Conservation (phyloP, 768 basidiomycete species). For the Mycena chlorophos region DNA sequence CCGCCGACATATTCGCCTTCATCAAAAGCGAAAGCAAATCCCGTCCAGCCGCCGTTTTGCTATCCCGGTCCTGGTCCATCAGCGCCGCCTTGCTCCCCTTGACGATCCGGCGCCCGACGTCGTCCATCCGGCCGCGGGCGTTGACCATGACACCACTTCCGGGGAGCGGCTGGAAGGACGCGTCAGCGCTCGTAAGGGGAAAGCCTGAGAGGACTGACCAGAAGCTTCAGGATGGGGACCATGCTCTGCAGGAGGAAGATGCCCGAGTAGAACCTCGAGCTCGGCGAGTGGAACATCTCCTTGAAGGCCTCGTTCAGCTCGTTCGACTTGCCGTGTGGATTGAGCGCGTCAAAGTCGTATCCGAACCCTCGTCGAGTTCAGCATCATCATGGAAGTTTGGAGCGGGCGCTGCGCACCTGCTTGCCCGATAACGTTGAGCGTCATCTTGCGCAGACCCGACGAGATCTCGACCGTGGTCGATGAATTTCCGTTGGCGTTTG, state of each 20-base stretch:
- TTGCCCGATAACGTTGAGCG: too few relatives aligned
- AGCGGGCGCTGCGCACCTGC: too few relatives aligned
- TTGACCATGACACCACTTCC: conserved; percentile 9
- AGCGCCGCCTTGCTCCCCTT: conserved; percentile 37
- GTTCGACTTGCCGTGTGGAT: conserved; percentile 23
- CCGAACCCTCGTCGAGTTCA: conserved; percentile 8
- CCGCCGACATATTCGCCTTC: conserved; percentile 50
- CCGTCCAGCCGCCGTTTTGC: conserved; percentile 30
- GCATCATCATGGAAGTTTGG: background rate
- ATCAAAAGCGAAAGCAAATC: conserved; percentile 51
- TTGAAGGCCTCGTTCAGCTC: conserved; percentile 36
- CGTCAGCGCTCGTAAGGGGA: background rate
- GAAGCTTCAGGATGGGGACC: conserved; percentile 30
- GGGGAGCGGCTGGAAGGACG: background rate
- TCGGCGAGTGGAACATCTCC: conserved; percentile 26
- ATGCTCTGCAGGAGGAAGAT: conserved; percentile 22
- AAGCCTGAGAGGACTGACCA: conserved; percentile 22
- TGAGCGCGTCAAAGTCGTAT: conserved; percentile 8
- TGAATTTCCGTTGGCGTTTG: background rate
- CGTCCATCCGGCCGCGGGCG: conserved; percentile 31
- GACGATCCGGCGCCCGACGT: conserved; percentile 41
- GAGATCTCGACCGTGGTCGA: background rate
- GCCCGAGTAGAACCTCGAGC: background rate
- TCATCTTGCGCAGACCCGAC: background rate
- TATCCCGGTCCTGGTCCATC: conserved; percentile 8